These are phyloP conservation scores for Hyphopichia wangnamkhiaoensis DNA, from an alignment of 1,139 yeast species.

Conservation along the genomic window DNA sequence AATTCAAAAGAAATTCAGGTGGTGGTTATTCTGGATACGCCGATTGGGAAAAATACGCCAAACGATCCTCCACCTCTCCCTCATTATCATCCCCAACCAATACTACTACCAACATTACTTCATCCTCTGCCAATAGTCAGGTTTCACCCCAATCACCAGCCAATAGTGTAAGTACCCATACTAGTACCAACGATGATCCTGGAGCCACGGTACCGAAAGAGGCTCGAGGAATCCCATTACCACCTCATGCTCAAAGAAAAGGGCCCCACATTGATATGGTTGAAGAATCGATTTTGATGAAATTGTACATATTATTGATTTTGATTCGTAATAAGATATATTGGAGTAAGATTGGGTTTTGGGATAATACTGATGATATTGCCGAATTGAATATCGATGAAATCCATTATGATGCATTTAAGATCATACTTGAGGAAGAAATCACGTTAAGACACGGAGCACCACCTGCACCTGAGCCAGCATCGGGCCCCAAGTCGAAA, in stretches of 20 bases:
- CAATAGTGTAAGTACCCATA: neutral
- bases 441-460: neutral
- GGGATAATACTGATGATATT: slow-evolving; percentile 46
- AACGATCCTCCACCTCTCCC: neutral
- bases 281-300: slow-evolving; percentile 27
- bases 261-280: slow-evolving; percentile 13
- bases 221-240: slow-evolving; percentile 4
- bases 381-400: slow-evolving; percentile 33
- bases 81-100: neutral
- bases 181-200: neutral
- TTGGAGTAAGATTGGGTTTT: slow-evolving; percentile 82
- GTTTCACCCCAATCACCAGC: neutral
- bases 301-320: slow-evolving; percentile 27
- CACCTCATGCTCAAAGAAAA: slow-evolving; percentile 8
- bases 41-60: slow-evolving; percentile 3
- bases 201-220: slow-evolving; percentile 2
- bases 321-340: slow-evolving; percentile 52
- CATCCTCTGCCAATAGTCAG: too few relatives aligned
- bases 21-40: neutral
- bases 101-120: neutral
- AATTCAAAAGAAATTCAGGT: slow-evolving; percentile 19
- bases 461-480: neutral
- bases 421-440: slow-evolving; percentile 5
- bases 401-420: slow-evolving; percentile 23
- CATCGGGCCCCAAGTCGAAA: neutral